Base-by-base conservation (phyloP, 2,329 filamentous ascomycete species). In the Aureobasidium sp. region DNA sequence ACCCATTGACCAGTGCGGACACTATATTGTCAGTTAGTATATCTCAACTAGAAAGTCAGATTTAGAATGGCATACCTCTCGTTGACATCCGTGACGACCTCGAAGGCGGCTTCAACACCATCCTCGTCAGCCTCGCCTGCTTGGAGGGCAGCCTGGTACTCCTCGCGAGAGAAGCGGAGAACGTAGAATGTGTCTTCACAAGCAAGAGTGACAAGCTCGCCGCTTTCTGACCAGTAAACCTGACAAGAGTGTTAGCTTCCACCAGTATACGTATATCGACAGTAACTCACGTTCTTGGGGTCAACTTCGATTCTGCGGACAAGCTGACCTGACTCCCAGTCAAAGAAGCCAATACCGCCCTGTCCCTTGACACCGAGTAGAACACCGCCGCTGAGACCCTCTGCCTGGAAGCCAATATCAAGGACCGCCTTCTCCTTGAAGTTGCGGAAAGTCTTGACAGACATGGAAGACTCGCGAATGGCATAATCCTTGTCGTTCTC, bases 401-500 rank as follows among this genome's bases (percentile, higher is more conserved):
- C 94, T 1, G 92, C 93, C 68, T 94, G 89, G 81, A 96, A 99
- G 11, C 92, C 92, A 60, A 97, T 91, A 72, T 99, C 93, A 36
- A 99, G 81, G 13, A 63, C 69, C 10, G 72, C 70, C 77, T 95
- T 93, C 75, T 97, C 94, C 67, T 92, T 88, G 78, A 99, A 97
- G 77, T 97, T 97, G 77, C 94, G 93, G 82, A 94, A 97, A 39
- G 97, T 86, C 81, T 97, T 97, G 70, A 99, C 91, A 70, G 89
- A 96, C 53, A 93, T 96, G 32, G 89, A 78, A 5, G 92, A 97
- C 76, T 99, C 94, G 39, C 94, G 88, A 68, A 99, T 97, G 42
- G 94, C 94, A 72, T 96, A 97, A 74, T 99, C 94, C 74, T 97
- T 97, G 78, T 91, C 96, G 77, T 97, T 96, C 63, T 97, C 93